Percentiles rank a stretch among this genome's conserved stretches.
Evolutionary conservation across 257 asterid species (phyloP).

Genomic region (Scutellaria baicalensis): DNA sequence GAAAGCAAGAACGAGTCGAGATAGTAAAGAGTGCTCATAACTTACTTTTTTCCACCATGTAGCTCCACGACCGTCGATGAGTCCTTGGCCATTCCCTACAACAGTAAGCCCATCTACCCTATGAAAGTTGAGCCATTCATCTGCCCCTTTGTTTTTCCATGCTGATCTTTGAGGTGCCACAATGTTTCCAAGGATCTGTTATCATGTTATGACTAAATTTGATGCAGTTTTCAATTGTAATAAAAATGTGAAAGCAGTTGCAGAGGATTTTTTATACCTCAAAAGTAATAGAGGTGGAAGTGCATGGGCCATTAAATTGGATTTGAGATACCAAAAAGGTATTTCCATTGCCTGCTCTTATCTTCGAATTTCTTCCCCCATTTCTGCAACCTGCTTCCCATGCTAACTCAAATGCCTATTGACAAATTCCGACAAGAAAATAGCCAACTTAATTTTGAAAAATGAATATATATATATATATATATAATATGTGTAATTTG

Average conservation of each 20-base stretch:
- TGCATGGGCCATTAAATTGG: slow-evolving; percentile 40
- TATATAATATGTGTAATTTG: neutral
- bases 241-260: neutral
- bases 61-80: slow-evolving; percentile 37
- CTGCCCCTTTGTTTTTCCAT: slow-evolving; percentile 11
- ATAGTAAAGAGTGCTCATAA: neutral
- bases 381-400: slow-evolving; percentile 32
- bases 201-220: neutral
- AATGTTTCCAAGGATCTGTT: slow-evolving; percentile 35
- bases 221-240: no score
- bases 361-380: neutral
- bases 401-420: slow-evolving; percentile 29
- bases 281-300: slow-evolving; percentile 9
- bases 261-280: slow-evolving; percentile 15
- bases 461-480: neutral
- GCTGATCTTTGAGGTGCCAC: slow-evolving; percentile 37
- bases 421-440: neutral
- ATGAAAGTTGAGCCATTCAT: slow-evolving; percentile 34
- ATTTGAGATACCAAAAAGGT: slow-evolving; percentile 18
- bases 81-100: slow-evolving; percentile 31
- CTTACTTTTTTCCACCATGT: slow-evolving; percentile 35
- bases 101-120: slow-evolving; percentile 25
- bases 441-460: neutral
- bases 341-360: slow-evolving; percentile 18
- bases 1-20: neutral